These are phyloP conservation scores for Mycena albidolilacea DNA, from an alignment of 768 basidiomycete species.

Conservation along the genomic window DNA sequence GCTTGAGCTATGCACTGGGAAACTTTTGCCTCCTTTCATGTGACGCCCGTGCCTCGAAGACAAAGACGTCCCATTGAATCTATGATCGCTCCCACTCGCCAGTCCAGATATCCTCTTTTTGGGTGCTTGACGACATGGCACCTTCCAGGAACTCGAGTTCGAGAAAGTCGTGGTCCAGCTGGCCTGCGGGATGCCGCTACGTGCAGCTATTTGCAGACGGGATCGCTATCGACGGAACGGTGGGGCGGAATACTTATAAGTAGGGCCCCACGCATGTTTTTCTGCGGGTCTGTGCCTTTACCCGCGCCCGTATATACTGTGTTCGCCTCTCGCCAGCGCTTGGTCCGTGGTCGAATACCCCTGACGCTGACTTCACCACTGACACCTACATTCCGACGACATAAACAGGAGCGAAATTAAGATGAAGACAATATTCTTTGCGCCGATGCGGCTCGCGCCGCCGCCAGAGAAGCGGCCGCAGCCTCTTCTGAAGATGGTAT, in stretches of 20 bases:
- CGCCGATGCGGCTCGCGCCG: constrained; percentile 27
- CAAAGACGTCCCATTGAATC: constrained; percentile 20
- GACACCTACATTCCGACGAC: constrained; percentile 17
- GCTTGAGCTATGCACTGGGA: constrained; percentile 18
- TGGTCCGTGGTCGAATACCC: constrained; percentile 21
- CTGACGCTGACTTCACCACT: constrained; percentile 13
- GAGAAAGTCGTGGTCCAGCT: constrained; percentile 24
- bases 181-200: constrained; percentile 26
- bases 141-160: constrained; percentile 9
- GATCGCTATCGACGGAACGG: constrained; percentile 16
- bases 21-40: constrained; percentile 16
- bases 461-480: constrained; percentile 23
- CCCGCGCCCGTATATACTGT: constrained; percentile 5
- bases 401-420: constrained; percentile 17
- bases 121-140: constrained; percentile 21
- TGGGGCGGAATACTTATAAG: constrained; percentile 25
- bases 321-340: constrained; percentile 21
- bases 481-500: constrained; percentile 24
- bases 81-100: constrained; percentile 26
- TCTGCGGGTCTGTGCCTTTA: constrained; percentile 25
- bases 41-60: constrained; percentile 16
- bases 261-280: constrained; percentile 12
- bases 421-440: constrained; percentile 31
- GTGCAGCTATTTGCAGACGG: constrained; percentile 23
- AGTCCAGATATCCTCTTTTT: constrained; percentile 27